Evolutionary conservation across 106 monocot species (phyloP).

Genomic region (Acanthochlamys bracteata): DNA sequence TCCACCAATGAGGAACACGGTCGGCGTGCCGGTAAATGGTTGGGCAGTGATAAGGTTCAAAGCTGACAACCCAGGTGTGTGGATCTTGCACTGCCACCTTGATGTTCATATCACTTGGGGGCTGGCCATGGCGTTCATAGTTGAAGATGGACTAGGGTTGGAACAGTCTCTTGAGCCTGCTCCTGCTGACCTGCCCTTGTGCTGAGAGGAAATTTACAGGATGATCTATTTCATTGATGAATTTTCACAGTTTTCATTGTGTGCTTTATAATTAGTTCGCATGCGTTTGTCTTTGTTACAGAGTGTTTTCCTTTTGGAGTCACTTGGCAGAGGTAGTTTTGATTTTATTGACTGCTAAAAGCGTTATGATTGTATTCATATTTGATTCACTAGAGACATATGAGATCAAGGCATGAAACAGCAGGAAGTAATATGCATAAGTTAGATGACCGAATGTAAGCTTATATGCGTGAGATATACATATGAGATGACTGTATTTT

Average conservation of each 20-base stretch:
- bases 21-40: slow-evolving; percentile 45
- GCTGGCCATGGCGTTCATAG: slow-evolving; percentile 58
- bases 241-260: not conserved
- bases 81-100: slow-evolving; percentile 65
- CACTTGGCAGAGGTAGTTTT: not conserved
- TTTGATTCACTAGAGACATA: no score
- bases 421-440: no score
- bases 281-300: not conserved
- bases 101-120: slow-evolving; percentile 71
- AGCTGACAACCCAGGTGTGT: slow-evolving; percentile 60
- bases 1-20: slow-evolving; percentile 55
- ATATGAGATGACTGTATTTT: no score
- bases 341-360: not conserved
- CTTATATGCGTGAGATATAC: no score
- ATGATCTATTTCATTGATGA: not conserved
- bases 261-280: not conserved
- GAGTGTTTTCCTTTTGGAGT: not conserved
- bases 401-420: no score
- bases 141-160: slow-evolving; percentile 49
- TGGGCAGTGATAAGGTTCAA: slow-evolving; percentile 64
- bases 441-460: no score
- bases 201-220: slow-evolving; percentile 13
- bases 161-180: slow-evolving; percentile 27
- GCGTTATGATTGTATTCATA: no score
- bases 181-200: slow-evolving; percentile 38